phyloP scores from a whole-genome alignment of 345 rosid species.

The Citrus inodora region DNA sequence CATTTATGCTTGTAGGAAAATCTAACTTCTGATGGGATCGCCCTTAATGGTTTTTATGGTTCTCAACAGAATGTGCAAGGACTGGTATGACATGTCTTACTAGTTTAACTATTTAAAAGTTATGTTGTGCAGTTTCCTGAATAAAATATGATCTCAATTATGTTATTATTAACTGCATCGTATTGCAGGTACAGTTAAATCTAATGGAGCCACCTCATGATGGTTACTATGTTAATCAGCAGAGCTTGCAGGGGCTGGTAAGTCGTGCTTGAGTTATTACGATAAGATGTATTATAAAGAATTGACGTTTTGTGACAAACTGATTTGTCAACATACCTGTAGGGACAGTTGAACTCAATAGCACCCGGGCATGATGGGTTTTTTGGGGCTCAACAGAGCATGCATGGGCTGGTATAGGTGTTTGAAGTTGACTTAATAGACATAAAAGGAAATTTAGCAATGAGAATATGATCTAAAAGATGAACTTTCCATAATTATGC shows the following conservation, averaged over 20 bases:
- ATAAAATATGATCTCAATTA: background rate
- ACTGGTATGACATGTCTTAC: slow-evolving; percentile 29
- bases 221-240: slow-evolving; percentile 45
- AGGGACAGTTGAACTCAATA: slow-evolving; percentile 53
- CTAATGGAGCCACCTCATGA: slow-evolving; percentile 61
- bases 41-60: slow-evolving; percentile 44
- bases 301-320: background rate
- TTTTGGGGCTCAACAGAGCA: slow-evolving; percentile 43
- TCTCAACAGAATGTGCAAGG: slow-evolving; percentile 47
- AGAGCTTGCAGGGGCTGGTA: slow-evolving; percentile 47
- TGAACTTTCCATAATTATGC: slow-evolving; percentile 1
- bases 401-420: slow-evolving; percentile 42
- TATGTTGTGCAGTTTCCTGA: background rate
- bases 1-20: slow-evolving; percentile 35
- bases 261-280: background rate
- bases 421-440: background rate
- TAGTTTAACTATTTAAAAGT: background rate
- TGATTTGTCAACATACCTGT: slow-evolving; percentile 1
- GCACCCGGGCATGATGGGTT: slow-evolving; percentile 41
- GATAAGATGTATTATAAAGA: background rate
- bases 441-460: background rate
- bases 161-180: background rate
- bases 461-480: background rate
- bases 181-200: slow-evolving; percentile 44
- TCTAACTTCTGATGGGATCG: slow-evolving; percentile 40